These are phyloP conservation scores for Calonectria naviculata DNA, from an alignment of 2,329 filamentous ascomycete species.

Conservation along the genomic window DNA sequence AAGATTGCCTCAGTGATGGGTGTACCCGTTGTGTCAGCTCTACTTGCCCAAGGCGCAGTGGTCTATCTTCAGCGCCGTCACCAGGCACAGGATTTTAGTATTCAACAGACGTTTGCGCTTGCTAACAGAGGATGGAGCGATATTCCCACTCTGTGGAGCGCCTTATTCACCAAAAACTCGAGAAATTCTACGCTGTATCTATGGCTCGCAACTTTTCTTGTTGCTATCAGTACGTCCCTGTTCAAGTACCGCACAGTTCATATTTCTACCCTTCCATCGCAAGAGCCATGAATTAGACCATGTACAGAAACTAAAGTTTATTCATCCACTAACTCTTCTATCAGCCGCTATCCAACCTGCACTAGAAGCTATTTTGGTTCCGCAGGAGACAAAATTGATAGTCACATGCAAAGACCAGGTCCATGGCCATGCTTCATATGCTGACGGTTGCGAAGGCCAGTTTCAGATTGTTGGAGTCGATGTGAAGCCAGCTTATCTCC, in stretches of 20 bases:
- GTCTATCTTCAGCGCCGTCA: slow-evolving; percentile 25
- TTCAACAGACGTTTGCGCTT: slow-evolving; percentile 20
- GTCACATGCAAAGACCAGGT: slow-evolving; percentile 13
- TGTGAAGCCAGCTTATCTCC: neutral
- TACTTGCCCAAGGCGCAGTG: slow-evolving; percentile 25
- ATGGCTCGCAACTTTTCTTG: slow-evolving; percentile 7
- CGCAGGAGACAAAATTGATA: slow-evolving; percentile 9
- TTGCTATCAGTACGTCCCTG: slow-evolving; percentile 22
- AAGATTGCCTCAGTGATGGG: slow-evolving; percentile 5
- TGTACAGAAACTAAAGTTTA: too few relatives aligned
- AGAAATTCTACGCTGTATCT: neutral
- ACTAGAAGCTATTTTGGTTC: slow-evolving; percentile 8
- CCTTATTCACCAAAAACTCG: neutral
- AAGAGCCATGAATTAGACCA: too few relatives aligned
- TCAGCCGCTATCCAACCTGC: slow-evolving; percentile 22
- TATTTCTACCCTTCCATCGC: neutral
- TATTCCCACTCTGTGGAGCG: neutral
- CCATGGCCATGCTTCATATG: neutral
- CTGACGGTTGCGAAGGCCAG: neutral
- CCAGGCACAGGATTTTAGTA: slow-evolving; percentile 1
- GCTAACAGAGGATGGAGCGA: slow-evolving; percentile 23
- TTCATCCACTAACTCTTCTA: too few relatives aligned
- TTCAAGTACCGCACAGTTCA: neutral
- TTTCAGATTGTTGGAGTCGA: slow-evolving; percentile 6
- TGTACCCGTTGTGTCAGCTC: slow-evolving; percentile 23